These are phyloP conservation scores for Conticribra weissflogii DNA, from an alignment of 108 stramenopile species.

Conservation along the genomic window DNA sequence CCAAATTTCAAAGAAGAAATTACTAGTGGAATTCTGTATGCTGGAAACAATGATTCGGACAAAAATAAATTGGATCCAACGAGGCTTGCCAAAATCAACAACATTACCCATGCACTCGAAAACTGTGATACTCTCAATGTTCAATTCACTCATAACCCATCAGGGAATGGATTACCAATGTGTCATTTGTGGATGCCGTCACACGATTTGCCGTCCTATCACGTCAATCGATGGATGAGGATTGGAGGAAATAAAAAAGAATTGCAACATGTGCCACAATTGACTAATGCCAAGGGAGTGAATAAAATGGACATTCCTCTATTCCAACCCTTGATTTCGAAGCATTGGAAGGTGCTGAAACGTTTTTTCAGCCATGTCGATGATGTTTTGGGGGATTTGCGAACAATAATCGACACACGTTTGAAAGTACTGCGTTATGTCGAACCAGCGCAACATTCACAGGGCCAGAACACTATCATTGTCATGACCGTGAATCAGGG, in stretches of 20 bases:
- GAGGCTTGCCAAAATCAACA: neutral
- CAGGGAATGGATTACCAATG: neutral
- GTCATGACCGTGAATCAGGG: constrained; percentile 79
- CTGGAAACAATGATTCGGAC: neutral
- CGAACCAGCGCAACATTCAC: neutral
- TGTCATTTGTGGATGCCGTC: constrained; percentile 11
- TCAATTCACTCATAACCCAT: constrained; percentile 6
- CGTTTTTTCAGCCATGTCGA: constrained; percentile 9
- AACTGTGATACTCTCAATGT: constrained; percentile 13
- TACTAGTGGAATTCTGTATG: neutral
- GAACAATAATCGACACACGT: neutral
- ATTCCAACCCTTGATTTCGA: neutral
- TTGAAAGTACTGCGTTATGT: neutral
- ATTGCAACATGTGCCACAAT: constrained; percentile 1
- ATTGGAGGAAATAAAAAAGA: neutral
- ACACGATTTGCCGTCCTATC: constrained; percentile 5
- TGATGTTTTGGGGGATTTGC: constrained; percentile 4
- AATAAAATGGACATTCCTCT: constrained; percentile 2
- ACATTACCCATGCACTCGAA: constrained; percentile 8
- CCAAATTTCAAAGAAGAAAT: neutral
- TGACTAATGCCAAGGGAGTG: constrained; percentile 6
- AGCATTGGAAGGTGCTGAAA: constrained; percentile 2
- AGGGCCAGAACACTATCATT: constrained; percentile 49
- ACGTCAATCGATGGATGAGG: constrained; percentile 9
- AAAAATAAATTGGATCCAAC: neutral